Percentiles rank a stretch among this genome's conserved stretches.
Evolutionary conservation across 345 rosid genomes (phyloP).

Genomic region (Salix caprea): DNA sequence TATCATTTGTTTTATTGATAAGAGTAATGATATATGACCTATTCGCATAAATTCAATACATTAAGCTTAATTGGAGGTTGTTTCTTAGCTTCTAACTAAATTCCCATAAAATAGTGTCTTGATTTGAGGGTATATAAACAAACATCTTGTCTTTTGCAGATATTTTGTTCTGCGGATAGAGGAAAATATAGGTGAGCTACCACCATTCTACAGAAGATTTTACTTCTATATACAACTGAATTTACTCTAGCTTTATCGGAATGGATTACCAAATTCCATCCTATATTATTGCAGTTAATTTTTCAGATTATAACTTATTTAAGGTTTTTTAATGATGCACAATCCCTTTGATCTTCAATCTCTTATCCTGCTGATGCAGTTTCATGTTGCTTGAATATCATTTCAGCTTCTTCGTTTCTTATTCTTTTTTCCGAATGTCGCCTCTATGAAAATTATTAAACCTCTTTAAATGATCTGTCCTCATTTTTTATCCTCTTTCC

Average conservation of each 20-base stretch:
- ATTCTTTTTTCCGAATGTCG: neutral
- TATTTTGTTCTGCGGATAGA: too few species aligned
- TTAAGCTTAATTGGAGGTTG: neutral
- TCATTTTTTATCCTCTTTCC: neutral
- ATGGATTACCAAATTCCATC: too few species aligned
- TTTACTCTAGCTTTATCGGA: too few species aligned
- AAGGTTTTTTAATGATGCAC: neutral
- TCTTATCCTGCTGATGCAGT: neutral
- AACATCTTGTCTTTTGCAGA: too few species aligned
- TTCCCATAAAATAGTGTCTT: too few species aligned
- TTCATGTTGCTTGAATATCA: neutral
- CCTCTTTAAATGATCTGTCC: neutral
- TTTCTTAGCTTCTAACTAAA: too few species aligned
- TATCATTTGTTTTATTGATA: neutral
- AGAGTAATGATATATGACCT: neutral
- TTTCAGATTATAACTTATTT: neutral
- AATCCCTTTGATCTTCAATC: neutral
- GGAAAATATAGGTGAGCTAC: too few species aligned
- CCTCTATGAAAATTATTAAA: neutral
- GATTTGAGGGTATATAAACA: too few species aligned
- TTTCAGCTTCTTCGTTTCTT: neutral
- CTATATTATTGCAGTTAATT: neutral
- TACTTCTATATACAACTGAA: neutral
- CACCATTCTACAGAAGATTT: neutral
- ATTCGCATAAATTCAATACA: slow-evolving; percentile 3